A percentile compares a stretch with the other conserved stretches of the same genome.
Conservation (phyloP, 2,329 filamentous ascomycete species). For the Monilinia polystroma region DNA sequence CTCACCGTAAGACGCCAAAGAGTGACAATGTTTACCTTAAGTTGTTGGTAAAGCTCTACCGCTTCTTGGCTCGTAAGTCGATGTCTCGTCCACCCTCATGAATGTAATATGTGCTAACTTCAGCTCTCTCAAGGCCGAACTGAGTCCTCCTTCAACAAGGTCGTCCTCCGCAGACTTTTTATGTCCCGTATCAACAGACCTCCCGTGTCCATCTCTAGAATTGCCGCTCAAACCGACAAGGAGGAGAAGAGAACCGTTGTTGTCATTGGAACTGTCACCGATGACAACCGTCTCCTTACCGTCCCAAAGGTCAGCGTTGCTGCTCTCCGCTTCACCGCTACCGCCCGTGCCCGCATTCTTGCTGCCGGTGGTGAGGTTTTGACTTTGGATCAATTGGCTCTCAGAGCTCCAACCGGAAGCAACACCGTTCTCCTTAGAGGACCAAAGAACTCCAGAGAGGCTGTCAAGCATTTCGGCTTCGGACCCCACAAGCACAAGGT, state of each 20-base stretch:
- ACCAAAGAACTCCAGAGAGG: constrained; percentile 97
- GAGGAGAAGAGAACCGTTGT: constrained; percentile 83
- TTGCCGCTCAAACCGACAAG: constrained; percentile 68
- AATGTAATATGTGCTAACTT: constrained; percentile 5
- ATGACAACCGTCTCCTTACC: constrained; percentile 90
- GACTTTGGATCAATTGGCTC: constrained; percentile 95
- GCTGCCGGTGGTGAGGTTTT: constrained; percentile 93
- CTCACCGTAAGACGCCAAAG: constrained; percentile 93
- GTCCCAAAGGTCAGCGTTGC: constrained; percentile 92
- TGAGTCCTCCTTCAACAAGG: constrained; percentile 98
- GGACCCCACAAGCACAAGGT: constrained; percentile 98
- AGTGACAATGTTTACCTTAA: constrained; percentile 97
- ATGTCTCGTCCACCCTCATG: constrained; percentile 9
- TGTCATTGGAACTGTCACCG: constrained; percentile 91
- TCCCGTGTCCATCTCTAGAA: constrained; percentile 90
- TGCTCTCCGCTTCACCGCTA: constrained; percentile 94
- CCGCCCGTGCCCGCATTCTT: constrained; percentile 87
- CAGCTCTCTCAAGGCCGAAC: constrained; percentile 68
- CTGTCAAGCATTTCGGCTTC: constrained; percentile 98
- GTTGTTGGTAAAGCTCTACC: constrained; percentile 97
- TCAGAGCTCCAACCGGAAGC: constrained; percentile 90
- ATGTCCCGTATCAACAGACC: constrained; percentile 99
- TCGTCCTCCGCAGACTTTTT: constrained; percentile 93
- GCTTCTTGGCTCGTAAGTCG: constrained; percentile 88
- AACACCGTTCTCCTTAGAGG: constrained; percentile 97